Evolutionary conservation across 257 asterid species (phyloP).

Genomic region (Solanum chilense): DNA sequence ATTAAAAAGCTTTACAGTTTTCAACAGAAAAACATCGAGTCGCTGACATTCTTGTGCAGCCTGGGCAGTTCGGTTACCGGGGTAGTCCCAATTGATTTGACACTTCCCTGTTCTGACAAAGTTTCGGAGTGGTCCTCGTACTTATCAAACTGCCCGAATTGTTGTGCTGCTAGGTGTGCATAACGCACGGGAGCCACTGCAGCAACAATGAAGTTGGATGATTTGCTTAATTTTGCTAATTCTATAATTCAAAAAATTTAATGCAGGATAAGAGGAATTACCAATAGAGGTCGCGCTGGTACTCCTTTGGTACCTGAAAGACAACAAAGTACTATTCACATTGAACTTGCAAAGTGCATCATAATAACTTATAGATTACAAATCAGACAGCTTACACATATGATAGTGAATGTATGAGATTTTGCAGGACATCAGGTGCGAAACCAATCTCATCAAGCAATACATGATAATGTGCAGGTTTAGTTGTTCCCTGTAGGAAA

Average conservation of each 20-base stretch:
- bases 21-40: conserved; percentile 95
- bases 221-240: not conserved
- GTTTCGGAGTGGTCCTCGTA: conserved; percentile 57
- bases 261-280: conserved; percentile 14
- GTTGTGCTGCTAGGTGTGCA: conserved; percentile 93
- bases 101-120: conserved; percentile 30
- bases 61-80: conserved; percentile 62
- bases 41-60: conserved; percentile 57
- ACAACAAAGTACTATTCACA: not conserved
- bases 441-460: conserved; percentile 90
- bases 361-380: not conserved
- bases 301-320: conserved; percentile 70
- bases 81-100: conserved; percentile 17
- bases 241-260: not conserved
- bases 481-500: conserved; percentile 64
- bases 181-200: conserved; percentile 84
- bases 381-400: conserved; percentile 57
- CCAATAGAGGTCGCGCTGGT: conserved; percentile 73
- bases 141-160: conserved; percentile 63
- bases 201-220: not conserved
- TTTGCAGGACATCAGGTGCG: conserved; percentile 79
- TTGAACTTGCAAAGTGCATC: not conserved
- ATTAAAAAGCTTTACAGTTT: not conserved
- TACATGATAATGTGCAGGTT: conserved; percentile 88
- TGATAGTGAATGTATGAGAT: conserved; percentile 70